Percentiles rank a stretch among this genome's conserved stretches.
phyloP scores from a whole-genome alignment of 306 rosid genomes.

The Psophocarpus tetragonolobus region DNA sequence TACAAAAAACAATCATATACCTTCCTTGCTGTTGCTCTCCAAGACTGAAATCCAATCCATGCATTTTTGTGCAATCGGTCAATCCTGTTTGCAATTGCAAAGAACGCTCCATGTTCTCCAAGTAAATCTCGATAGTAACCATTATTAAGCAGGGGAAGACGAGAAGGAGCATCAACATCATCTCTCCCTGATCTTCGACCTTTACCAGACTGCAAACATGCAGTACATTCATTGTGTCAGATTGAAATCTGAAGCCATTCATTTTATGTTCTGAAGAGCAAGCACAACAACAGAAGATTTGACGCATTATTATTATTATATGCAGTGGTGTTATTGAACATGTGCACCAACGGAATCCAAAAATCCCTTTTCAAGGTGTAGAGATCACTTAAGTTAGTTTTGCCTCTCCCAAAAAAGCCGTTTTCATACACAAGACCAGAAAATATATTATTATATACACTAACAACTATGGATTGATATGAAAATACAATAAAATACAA shows the following conservation, averaged over 20 bases:
- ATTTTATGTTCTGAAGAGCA: not conserved
- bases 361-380: not conserved
- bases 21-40: constrained; percentile 98
- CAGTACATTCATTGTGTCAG: constrained; percentile 26
- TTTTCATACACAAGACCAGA: not conserved
- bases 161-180: constrained; percentile 89
- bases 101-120: constrained; percentile 87
- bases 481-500: not conserved
- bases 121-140: constrained; percentile 85
- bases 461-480: not conserved
- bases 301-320: not conserved
- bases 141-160: constrained; percentile 76
- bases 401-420: not conserved
- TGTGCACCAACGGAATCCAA: not conserved
- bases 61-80: constrained; percentile 95
- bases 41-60: constrained; percentile 98
- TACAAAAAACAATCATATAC: constrained; percentile 37
- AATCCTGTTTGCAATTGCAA: constrained; percentile 81
- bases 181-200: constrained; percentile 81
- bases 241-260: constrained; percentile 4
- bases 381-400: not conserved
- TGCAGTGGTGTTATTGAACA: not conserved
- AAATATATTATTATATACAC: not conserved
- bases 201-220: constrained; percentile 68
- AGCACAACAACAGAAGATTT: not conserved